phyloP scores from a whole-genome alignment of 371 early-diverging fungal genomes.

The Coemansia sp. region DNA sequence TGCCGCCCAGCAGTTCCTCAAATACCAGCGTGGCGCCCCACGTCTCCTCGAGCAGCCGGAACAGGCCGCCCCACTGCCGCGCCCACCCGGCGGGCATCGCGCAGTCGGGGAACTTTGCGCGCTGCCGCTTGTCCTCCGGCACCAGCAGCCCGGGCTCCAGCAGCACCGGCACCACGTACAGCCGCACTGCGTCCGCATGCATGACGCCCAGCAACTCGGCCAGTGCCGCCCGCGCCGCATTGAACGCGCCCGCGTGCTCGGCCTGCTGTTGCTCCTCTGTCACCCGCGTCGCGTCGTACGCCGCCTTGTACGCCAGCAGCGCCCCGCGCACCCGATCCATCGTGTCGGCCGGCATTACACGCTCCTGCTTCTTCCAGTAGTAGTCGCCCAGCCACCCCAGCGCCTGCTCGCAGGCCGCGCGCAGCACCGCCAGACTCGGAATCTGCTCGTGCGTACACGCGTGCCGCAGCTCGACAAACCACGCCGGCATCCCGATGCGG shows the following conservation, averaged over 20 bases:
- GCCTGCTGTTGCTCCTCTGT: conserved; percentile 87
- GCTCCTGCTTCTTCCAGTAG: conserved; percentile 54
- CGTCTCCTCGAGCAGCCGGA: conserved; percentile 16
- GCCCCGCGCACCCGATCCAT: conserved; percentile 24
- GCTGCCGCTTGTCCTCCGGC: conserved; percentile 43
- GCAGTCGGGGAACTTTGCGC: conserved; percentile 40
- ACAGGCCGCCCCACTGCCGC: conserved; percentile 7
- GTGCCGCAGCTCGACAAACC: conserved; percentile 67
- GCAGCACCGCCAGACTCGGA: conserved; percentile 54
- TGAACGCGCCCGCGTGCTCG: conserved; percentile 76
- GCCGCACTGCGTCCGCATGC: conserved; percentile 54
- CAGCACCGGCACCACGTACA: conserved; percentile 68
- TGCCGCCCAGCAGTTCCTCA: conserved; percentile 35
- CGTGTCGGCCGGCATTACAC: conserved; percentile 33
- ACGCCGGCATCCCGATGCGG: conserved; percentile 59
- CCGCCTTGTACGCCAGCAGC: conserved; percentile 10
- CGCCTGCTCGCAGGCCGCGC: conserved; percentile 56
- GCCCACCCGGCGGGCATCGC: conserved; percentile 10
- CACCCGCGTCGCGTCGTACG: background rate
- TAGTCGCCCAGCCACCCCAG: conserved; percentile 55
- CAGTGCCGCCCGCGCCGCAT: conserved; percentile 63
- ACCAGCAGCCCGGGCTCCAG: conserved; percentile 72
- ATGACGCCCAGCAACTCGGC: conserved; percentile 53
- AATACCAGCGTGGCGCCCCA: conserved; percentile 33
- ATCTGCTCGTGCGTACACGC: conserved; percentile 60